Conservation (phyloP, 768 basidiomycete species). For the Tricholoma furcatifolium region DNA sequence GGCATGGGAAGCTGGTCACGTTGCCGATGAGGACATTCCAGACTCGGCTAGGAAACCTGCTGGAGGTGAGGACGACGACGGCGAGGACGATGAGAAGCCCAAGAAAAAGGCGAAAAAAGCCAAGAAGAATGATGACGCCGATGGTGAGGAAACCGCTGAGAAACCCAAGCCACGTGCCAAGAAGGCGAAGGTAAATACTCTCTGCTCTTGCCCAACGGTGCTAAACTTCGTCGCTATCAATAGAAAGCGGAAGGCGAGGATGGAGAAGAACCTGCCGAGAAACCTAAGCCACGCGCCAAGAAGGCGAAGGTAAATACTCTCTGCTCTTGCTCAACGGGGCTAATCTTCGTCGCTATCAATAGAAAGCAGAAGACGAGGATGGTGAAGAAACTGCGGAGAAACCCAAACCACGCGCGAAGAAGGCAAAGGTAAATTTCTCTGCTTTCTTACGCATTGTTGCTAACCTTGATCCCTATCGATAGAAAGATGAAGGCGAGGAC, state of each 20-base stretch:
- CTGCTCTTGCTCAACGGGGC: neutral
- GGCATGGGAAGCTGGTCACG: conserved; percentile 76
- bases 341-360: neutral
- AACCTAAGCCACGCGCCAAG: conserved; percentile 20
- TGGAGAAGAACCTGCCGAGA: conserved; percentile 20
- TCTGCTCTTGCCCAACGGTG: neutral
- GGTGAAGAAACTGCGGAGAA: conserved; percentile 21
- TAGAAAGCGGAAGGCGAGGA: conserved; percentile 27
- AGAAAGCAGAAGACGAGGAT: conserved; percentile 27
- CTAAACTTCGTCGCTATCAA: neutral
- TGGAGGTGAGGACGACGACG: conserved; percentile 14
- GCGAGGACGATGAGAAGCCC: conserved; percentile 24
- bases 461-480: neutral
- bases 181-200: conserved; percentile 12
- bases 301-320: conserved; percentile 12
- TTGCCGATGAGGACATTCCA: conserved; percentile 84
- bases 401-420: conserved; percentile 19
- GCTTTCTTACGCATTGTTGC: neutral
- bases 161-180: conserved; percentile 21
- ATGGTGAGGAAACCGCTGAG: conserved; percentile 12
- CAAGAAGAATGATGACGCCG: conserved; percentile 21
- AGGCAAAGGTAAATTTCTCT: conserved; percentile 10
- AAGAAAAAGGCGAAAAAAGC: conserved; percentile 37
- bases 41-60: conserved; percentile 60
- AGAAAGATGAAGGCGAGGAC: conserved; percentile 36